Evolutionary conservation across 352 stramenopile species (phyloP).

Genomic region (Globisporangium irregulare): DNA sequence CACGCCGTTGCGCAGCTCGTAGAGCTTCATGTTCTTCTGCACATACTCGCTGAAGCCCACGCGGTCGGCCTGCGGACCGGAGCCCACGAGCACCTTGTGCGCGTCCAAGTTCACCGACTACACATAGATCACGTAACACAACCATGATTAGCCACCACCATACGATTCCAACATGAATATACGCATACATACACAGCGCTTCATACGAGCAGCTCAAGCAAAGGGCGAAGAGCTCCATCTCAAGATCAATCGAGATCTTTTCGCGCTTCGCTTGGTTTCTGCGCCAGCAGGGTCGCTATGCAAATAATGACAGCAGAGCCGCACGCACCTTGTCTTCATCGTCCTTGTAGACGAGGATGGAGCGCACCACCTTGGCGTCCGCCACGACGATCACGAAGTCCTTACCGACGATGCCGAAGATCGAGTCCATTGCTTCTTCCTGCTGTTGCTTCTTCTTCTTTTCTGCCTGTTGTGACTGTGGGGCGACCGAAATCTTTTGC

Average conservation of each 20-base stretch:
- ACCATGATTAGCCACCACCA: not conserved
- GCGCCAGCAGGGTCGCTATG: not conserved
- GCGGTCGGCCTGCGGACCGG: conserved; percentile 76
- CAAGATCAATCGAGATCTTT: conserved; percentile 2
- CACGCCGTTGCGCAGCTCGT: conserved; percentile 86
- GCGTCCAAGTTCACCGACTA: conserved; percentile 70
- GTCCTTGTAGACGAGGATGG: conserved; percentile 92
- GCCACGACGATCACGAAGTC: conserved; percentile 91
- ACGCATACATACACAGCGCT: not conserved
- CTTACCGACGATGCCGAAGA: conserved; percentile 89
- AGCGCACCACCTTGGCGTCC: conserved; percentile 88
- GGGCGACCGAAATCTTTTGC: conserved; percentile 10
- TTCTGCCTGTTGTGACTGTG: conserved; percentile 1
- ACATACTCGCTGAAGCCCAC: conserved; percentile 85
- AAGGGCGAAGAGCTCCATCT: conserved; percentile 1
- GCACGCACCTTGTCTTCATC: conserved; percentile 88
- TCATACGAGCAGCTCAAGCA: not conserved
- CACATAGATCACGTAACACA: not conserved
- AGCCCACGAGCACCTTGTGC: conserved; percentile 80
- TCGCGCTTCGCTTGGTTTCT: not conserved
- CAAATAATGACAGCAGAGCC: not conserved
- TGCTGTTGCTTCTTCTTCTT: not conserved
- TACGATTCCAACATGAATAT: not conserved
- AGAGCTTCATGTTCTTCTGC: conserved; percentile 92
- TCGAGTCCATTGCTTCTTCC: conserved; percentile 66